phyloP scores from a whole-genome alignment of 768 basidiomycete genomes.

The Pulveroboletus frians region DNA sequence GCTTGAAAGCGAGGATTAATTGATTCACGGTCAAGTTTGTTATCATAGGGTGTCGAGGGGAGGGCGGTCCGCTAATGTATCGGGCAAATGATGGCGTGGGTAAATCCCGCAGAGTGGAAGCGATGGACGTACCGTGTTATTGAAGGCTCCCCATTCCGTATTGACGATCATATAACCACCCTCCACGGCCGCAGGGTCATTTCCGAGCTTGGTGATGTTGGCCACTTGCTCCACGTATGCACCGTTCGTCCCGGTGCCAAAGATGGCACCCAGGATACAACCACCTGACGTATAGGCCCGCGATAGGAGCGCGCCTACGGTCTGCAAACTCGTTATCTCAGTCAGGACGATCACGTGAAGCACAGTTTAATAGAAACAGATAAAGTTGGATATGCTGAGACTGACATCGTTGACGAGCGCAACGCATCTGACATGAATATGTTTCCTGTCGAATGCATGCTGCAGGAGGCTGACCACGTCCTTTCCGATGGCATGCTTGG shows the following conservation, averaged over 20 bases:
- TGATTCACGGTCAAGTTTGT: slow-evolving; percentile 84
- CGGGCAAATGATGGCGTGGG: slow-evolving; percentile 1
- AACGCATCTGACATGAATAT: slow-evolving; percentile 85
- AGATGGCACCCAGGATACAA: slow-evolving; percentile 85
- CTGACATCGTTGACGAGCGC: slow-evolving; percentile 93
- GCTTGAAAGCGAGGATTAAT: slow-evolving; percentile 93
- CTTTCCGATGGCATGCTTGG: slow-evolving; percentile 82
- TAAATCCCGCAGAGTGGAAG: not conserved
- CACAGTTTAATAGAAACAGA: not conserved
- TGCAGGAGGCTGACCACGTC: slow-evolving; percentile 89
- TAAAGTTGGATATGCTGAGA: slow-evolving; percentile 33
- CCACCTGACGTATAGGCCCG: slow-evolving; percentile 91
- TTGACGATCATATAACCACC: slow-evolving; percentile 91
- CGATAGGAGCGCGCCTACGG: slow-evolving; percentile 91
- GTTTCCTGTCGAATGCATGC: slow-evolving; percentile 87
- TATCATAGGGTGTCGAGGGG: slow-evolving; percentile 87
- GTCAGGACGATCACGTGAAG: slow-evolving; percentile 1
- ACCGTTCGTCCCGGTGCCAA: slow-evolving; percentile 98
- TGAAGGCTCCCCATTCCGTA: slow-evolving; percentile 98
- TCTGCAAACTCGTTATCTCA: slow-evolving; percentile 43
- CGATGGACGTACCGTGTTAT: slow-evolving; percentile 69
- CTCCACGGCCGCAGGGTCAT: slow-evolving; percentile 50
- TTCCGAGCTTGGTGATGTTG: slow-evolving; percentile 80
- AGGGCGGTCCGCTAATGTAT: slow-evolving; percentile 63
- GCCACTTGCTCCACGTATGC: slow-evolving; percentile 89